Conservation (phyloP, 148 eudicot species). For the Nyssa sinensis region DNA sequence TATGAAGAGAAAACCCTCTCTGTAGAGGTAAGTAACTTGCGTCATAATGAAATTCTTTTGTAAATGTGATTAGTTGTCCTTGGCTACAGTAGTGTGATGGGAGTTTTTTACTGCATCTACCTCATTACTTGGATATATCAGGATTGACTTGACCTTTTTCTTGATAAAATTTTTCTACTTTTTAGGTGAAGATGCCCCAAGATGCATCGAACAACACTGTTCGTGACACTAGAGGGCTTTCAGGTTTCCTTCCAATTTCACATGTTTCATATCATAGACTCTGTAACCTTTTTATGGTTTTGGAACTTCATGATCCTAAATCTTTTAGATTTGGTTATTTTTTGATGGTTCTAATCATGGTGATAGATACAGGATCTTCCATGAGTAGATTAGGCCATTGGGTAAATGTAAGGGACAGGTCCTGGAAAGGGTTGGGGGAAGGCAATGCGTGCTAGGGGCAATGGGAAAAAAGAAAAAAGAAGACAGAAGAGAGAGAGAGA, state of each 20-base stretch:
- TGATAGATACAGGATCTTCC: neutral
- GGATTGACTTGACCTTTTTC: neutral
- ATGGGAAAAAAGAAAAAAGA: too few relatives aligned
- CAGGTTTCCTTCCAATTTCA: constrained; percentile 52
- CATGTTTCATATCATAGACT: constrained; percentile 9
- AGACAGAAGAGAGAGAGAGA: neutral
- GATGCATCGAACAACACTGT: constrained; percentile 81
- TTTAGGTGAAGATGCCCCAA: constrained; percentile 95
- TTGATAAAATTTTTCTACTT: constrained; percentile 2
- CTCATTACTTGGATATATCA: neutral
- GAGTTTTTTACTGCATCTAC: neutral
- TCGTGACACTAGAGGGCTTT: constrained; percentile 94
- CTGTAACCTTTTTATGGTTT: neutral
- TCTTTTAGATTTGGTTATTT: neutral
- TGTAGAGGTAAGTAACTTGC: constrained; percentile 60
- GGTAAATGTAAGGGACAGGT: neutral
- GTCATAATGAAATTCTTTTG: neutral
- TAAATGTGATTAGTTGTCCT: neutral
- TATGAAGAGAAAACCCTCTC: constrained; percentile 73
- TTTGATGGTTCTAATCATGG: neutral
- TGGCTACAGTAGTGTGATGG: neutral
- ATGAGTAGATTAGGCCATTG: neutral
- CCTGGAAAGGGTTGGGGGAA: too few relatives aligned
- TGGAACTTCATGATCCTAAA: neutral
- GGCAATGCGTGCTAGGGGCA: neutral